Conservation (phyloP, 176 grass and related monocot species). For the Luzula sylvatica region DNA sequence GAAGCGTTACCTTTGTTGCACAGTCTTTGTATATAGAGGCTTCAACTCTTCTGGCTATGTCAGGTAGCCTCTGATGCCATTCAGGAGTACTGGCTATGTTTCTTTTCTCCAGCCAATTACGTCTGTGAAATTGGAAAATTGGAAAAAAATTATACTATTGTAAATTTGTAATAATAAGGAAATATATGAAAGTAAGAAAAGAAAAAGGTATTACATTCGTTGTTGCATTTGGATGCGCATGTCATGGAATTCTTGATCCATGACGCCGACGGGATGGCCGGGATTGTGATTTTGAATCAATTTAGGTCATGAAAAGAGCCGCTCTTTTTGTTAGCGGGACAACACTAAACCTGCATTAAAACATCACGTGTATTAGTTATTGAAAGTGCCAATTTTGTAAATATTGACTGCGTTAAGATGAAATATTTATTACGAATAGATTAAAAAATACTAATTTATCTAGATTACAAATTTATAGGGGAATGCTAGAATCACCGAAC, state of each 20-base stretch:
- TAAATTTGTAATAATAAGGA: background rate
- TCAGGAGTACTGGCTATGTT: constrained; percentile 5
- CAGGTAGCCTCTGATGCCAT: constrained; percentile 23
- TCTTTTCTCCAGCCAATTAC: constrained; percentile 24
- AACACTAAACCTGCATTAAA: background rate
- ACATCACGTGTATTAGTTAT: background rate
- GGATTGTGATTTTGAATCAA: constrained; percentile 30
- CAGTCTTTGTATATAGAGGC: constrained; percentile 41
- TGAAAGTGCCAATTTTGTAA: too few species aligned
- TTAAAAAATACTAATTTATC: too few species aligned
- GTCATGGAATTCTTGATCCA: constrained; percentile 27
- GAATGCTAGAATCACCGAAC: too few species aligned
- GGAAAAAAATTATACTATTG: background rate
- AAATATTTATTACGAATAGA: too few species aligned
- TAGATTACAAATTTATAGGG: too few species aligned
- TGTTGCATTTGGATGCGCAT: constrained; percentile 33
- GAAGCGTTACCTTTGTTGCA: constrained; percentile 37
- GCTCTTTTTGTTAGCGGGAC: background rate
- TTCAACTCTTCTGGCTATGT: constrained; percentile 29
- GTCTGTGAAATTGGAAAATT: constrained; percentile 14
- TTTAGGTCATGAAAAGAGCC: background rate
- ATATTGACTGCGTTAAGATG: too few species aligned
- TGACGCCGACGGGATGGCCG: background rate
- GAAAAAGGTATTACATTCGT: constrained; percentile 45
- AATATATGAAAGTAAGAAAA: background rate